Conservation (phyloP, 1,284 basidiomycete genomes). For the Malassezia restricta region DNA sequence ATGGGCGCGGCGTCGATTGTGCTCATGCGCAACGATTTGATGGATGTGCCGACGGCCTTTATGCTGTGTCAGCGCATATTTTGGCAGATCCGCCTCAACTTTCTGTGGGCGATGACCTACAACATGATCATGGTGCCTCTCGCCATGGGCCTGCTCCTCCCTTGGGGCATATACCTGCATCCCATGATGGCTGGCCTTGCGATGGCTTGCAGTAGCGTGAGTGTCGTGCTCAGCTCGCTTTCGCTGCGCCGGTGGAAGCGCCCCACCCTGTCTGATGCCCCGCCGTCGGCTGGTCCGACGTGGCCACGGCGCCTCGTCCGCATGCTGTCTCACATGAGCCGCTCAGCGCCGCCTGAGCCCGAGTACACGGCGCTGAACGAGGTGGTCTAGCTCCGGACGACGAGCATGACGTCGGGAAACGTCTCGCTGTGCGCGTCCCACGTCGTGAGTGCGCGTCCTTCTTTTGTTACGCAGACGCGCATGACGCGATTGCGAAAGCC, state of each 20-base stretch:
- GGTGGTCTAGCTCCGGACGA: conserved; percentile 17
- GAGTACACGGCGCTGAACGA: background rate
- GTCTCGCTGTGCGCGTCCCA: conserved; percentile 31
- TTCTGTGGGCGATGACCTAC: conserved; percentile 52
- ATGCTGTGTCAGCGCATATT: conserved; percentile 83
- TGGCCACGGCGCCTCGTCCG: background rate
- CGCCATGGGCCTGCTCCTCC: conserved; percentile 91
- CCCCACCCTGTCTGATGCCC: conserved; percentile 16
- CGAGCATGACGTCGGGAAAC: conserved; percentile 33
- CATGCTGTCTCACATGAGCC: background rate
- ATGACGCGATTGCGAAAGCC: conserved; percentile 41
- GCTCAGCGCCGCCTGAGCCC: background rate
- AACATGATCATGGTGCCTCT: conserved; percentile 91
- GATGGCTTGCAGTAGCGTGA: conserved; percentile 95
- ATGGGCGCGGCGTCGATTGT: conserved; percentile 96
- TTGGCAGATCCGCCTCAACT: conserved; percentile 63
- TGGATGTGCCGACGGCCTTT: conserved; percentile 91
- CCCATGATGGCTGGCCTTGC: conserved; percentile 96
- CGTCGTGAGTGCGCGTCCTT: conserved; percentile 15
- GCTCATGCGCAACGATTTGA: conserved; percentile 84
- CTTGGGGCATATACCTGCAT: conserved; percentile 80
- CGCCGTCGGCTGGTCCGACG: background rate
- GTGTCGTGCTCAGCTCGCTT: conserved; percentile 80
- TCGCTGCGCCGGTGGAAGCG: conserved; percentile 55
- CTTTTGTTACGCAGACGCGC: conserved; percentile 14